phyloP scores from a whole-genome alignment of 2,329 filamentous ascomycete genomes.

The Phoma herbarum region DNA sequence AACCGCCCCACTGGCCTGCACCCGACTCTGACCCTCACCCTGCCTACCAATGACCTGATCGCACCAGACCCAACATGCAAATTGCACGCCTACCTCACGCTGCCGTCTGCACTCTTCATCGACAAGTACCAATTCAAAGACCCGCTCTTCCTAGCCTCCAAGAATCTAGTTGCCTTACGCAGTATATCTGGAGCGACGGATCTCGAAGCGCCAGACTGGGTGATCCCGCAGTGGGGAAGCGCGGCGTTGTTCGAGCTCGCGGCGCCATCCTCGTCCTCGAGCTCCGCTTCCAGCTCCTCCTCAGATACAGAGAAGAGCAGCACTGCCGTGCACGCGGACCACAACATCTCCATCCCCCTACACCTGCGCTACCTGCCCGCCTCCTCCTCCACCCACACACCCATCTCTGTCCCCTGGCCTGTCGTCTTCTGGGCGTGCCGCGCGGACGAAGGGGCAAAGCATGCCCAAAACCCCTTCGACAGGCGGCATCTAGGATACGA shows the following conservation, averaged over 20 bases:
- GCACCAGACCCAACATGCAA: constrained; percentile 64
- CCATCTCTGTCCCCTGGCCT: constrained; percentile 76
- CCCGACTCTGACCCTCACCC: constrained; percentile 78
- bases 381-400: constrained; percentile 42
- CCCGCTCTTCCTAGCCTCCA: constrained; percentile 78
- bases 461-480: constrained; percentile 86
- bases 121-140: constrained; percentile 87
- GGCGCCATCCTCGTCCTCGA: too few relatives aligned
- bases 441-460: constrained; percentile 68
- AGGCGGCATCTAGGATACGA: constrained; percentile 86
- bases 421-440: constrained; percentile 90
- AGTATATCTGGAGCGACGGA: constrained; percentile 81
- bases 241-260: constrained; percentile 78
- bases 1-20: constrained; percentile 80
- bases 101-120: constrained; percentile 82
- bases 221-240: constrained; percentile 79
- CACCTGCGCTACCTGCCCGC: constrained; percentile 81
- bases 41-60: constrained; percentile 63
- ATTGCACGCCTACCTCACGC: constrained; percentile 80
- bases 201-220: constrained; percentile 89
- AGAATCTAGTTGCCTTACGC: constrained; percentile 75
- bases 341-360: constrained; percentile 77
- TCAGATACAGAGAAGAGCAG: not conserved
- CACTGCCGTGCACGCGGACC: constrained; percentile 43
- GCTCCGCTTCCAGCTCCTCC: too few relatives aligned